Evolutionary conservation across 305 asterid species (phyloP).

Genomic region (Nicotiana rustica): DNA sequence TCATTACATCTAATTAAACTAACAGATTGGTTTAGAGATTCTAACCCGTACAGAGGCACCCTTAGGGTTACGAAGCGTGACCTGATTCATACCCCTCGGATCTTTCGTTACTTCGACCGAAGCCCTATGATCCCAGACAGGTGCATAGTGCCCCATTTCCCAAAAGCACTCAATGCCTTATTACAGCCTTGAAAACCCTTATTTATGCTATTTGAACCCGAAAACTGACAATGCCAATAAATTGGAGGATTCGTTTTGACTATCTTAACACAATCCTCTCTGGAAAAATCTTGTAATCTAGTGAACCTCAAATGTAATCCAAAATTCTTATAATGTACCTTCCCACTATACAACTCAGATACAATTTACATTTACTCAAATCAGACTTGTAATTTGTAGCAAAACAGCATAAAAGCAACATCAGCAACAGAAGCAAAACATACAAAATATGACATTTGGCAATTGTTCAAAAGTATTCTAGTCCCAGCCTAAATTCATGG

Average conservation of each 20-base stretch:
- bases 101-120: conserved; percentile 74
- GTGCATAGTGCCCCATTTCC: conserved; percentile 83
- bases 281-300: conserved; percentile 28
- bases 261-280: conserved; percentile 8
- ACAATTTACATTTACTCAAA: conserved; percentile 13
- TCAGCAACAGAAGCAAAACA: conserved; percentile 19
- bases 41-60: conserved; percentile 93
- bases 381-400: neutral
- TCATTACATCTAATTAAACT: conserved; percentile 16
- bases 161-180: conserved; percentile 30
- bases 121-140: conserved; percentile 78
- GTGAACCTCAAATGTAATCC: conserved; percentile 32
- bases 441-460: conserved; percentile 28
- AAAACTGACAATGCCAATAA: conserved; percentile 12
- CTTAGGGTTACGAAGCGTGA: conserved; percentile 78
- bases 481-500: conserved; percentile 20
- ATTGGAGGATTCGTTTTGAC: neutral
- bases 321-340: conserved; percentile 11
- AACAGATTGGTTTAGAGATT: conserved; percentile 40
- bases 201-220: conserved; percentile 3
- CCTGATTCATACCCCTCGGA: conserved; percentile 85
- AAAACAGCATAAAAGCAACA: conserved; percentile 26
- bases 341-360: conserved; percentile 5
- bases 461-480: conserved; percentile 6
- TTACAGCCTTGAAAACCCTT: conserved; percentile 18